Base-by-base conservation (phyloP, 176 grass and related monocot genomes). In the Eleusine coracana region DNA sequence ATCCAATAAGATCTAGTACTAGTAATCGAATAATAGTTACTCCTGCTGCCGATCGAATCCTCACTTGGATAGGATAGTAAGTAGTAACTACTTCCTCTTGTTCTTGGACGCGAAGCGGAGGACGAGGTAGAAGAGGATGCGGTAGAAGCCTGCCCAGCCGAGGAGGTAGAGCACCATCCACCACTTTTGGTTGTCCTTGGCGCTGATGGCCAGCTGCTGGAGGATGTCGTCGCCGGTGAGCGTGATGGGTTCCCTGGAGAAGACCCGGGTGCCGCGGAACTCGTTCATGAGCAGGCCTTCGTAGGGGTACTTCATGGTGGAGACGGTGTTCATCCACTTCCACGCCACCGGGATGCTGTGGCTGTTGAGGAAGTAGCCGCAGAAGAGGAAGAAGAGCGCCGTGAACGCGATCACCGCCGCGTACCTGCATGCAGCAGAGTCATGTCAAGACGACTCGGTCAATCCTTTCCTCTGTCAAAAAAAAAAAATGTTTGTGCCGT, bases 311-410 rank as follows among this genome's bases (percentile, higher is more conserved):
- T 89, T 92, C 86, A 92, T 92, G 38, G 86, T 92, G 5, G 86
- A 92, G 7, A 89, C 4, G 9, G 75, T 80, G 83, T 89, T 86
- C 90, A 92, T 89, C 90, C 86, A 92, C 70, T 86, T 89, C 90
- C 90, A 92, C 20, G 79, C 90, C 12, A 7, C 1, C 1, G 83
- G 90, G 45, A 86, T 92, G 90, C 75, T 83, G 38, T 86, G 18
- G 86, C 86, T 92, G 90, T 70, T 39, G 13, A 92, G 27, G 86
- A 89, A 92, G 79, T 92, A 92, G 61, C 83, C 86, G 79, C 86
- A 89, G 79, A 89, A 89, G 65, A 92, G 85, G 78, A 91, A 94
- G 92, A 91, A 94, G 72, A 94, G 86, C 67, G 92, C 88, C 61
- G 90, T 92, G 90, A 92, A 86, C 7, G 90, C 90, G 83, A 92